Base-by-base conservation (phyloP, 495 filamentous ascomycete genomes). In the Penicillium macrosclerotiorum region DNA sequence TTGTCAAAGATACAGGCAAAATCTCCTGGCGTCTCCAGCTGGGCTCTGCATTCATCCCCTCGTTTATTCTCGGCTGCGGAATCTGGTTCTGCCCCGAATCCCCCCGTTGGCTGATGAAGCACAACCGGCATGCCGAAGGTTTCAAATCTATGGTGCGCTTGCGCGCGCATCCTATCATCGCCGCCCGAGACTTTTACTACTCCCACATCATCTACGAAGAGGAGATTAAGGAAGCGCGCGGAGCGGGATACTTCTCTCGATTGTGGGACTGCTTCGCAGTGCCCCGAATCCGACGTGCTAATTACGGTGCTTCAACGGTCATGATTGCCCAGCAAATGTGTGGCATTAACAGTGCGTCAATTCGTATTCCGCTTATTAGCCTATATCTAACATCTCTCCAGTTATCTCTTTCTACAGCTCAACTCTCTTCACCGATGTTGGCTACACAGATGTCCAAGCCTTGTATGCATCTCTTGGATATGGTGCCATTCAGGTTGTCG, bases 391-490 rank as follows among this genome's bases (percentile, higher is more conserved):
- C 51, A 60, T 31, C 27, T 64, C 30, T 54, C n/a, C 60, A 41
- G 73, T 90, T 62, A 88, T 90, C 34, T 83, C 88, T n/a, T 91
- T 91, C 73, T 94, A 91, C 69, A 83, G 78, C 3, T 81, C 81
- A 2, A 83, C 82, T 9, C 74, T 91, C 43, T 90, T 90, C 71
- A 52, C 54, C 1, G 54, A 87, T 0, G 79, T 80, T 20, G 81
- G 84, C 12, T 78, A 79, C 19, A 54, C 23, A 34, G 51, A 73
- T 0, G 72, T 68, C 47, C 59, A 76, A 3, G 83, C 89, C 59
- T 54, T 86, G 32, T 91, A 90, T 53, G 85, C 86, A 16, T 87
- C 77, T 32, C 67, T 74, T 39, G 79, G 77, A 11, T 82, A 76
- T 42, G 83, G 83, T 42, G 62, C 73, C 9, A 67, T 83, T 65